phyloP scores from a whole-genome alignment of 1,284 basidiomycete genomes.

The Termitomyces sp. region DNA sequence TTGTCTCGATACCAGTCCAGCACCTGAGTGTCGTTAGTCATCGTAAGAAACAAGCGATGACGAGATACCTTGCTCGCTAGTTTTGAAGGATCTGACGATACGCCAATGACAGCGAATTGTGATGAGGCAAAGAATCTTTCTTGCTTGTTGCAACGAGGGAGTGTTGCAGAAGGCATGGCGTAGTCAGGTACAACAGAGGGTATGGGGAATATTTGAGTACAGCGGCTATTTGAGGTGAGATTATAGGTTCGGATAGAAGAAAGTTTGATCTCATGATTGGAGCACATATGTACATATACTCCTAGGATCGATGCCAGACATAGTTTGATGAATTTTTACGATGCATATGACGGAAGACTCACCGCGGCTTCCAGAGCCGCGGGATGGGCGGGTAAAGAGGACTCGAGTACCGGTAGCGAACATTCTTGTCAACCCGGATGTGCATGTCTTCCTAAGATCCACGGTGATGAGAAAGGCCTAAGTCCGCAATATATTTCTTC shows the following conservation, averaged over 20 bases:
- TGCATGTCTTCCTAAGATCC: slow-evolving; percentile 7
- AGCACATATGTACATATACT: neutral
- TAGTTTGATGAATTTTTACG: slow-evolving; percentile 5
- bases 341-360: slow-evolving; percentile 1
- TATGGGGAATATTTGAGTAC: neutral
- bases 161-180: slow-evolving; percentile 6
- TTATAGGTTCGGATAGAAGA: slow-evolving; percentile 4
- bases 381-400: slow-evolving; percentile 1
- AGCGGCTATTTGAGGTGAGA: neutral
- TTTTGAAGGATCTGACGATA: slow-evolving; percentile 59
- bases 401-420: slow-evolving; percentile 2
- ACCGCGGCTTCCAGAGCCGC: slow-evolving; percentile 11
- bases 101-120: slow-evolving; percentile 64
- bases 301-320: slow-evolving; percentile 8
- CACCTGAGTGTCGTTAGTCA: slow-evolving; percentile 8
- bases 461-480: slow-evolving; percentile 12
- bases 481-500: neutral
- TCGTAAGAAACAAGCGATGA: too few species aligned
- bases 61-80: slow-evolving; percentile 57
- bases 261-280: slow-evolving; percentile 10
- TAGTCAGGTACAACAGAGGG: neutral
- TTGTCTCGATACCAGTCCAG: slow-evolving; percentile 17
- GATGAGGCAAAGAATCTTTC: slow-evolving; percentile 50
- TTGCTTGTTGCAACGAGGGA: slow-evolving; percentile 24
- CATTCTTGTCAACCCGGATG: slow-evolving; percentile 1